Evolutionary conservation across 2,329 filamentous ascomycete genomes (phyloP).

Genomic region (Pseudocercospora musae): DNA sequence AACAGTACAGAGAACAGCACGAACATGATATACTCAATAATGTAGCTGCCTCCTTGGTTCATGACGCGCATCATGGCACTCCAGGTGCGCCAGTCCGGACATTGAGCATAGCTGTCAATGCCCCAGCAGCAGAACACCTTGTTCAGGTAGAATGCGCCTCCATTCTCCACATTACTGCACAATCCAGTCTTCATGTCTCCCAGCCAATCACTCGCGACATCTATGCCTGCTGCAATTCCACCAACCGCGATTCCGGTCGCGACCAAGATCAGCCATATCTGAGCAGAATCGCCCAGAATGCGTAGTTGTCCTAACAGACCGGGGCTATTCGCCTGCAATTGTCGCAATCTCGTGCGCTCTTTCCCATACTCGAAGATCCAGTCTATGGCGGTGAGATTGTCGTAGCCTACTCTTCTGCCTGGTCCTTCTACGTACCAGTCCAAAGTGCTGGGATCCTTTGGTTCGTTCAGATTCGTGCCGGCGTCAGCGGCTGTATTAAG

Average conservation of each 20-base stretch:
- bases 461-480: conserved; percentile 37
- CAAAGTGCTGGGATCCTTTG: conserved; percentile 43
- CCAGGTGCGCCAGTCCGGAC: conserved; percentile 85
- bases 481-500: conserved; percentile 39
- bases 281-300: conserved; percentile 75
- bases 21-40: conserved; percentile 85
- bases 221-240: conserved; percentile 79
- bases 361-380: conserved; percentile 99
- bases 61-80: conserved; percentile 66
- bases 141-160: conserved; percentile 83
- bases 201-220: conserved; percentile 88
- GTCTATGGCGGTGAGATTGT: conserved; percentile 94
- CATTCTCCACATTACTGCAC: conserved; percentile 72
- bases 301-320: conserved; percentile 71
- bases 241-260: conserved; percentile 82
- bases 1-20: conserved; percentile 82
- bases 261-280: conserved; percentile 88
- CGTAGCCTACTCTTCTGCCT: conserved; percentile 86
- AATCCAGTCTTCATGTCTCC: conserved; percentile 88
- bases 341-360: conserved; percentile 82
- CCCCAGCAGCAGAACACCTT: conserved; percentile 91
- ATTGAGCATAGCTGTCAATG: conserved; percentile 75
- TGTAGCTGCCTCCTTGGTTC: conserved; percentile 68
- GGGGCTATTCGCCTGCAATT: conserved; percentile 65
- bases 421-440: conserved; percentile 93